Evolutionary conservation across 768 basidiomycete species (phyloP).

Genomic region (Asterophora parasitica): DNA sequence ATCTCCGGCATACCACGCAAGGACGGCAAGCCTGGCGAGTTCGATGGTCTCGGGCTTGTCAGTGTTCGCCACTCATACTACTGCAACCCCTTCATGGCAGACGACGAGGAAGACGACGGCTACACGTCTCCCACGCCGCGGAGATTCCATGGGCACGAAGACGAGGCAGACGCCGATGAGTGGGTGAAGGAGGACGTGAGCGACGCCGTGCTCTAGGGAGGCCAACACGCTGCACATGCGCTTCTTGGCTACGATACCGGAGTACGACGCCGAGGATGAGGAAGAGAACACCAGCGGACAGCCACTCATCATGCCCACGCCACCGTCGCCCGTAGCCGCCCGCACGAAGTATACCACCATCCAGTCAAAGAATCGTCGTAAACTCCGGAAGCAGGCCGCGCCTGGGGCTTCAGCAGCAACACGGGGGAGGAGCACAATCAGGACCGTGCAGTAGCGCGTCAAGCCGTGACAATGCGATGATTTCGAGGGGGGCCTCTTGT

Average conservation of each 20-base stretch:
- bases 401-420: too few relatives aligned
- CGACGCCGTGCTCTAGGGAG: conserved; percentile 5
- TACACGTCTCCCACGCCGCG: conserved; percentile 10
- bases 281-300: not conserved
- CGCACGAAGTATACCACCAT: too few relatives aligned
- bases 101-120: conserved; percentile 8
- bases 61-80: conserved; percentile 9
- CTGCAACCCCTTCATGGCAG: not conserved
- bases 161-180: not conserved
- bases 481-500: too few relatives aligned
- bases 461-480: too few relatives aligned
- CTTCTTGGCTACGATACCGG: conserved; percentile 7
- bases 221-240: conserved; percentile 9
- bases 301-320: too few relatives aligned
- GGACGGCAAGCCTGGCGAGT: conserved; percentile 7
- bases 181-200: not conserved
- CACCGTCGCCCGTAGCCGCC: too few relatives aligned
- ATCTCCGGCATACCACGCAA: conserved; percentile 14
- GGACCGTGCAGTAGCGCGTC: too few relatives aligned
- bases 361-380: too few relatives aligned
- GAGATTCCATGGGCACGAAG: not conserved
- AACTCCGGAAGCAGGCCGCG: too few relatives aligned
- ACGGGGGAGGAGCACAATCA: too few relatives aligned
- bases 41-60: conserved; percentile 15
- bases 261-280: conserved; percentile 12